phyloP scores from a whole-genome alignment of 2,329 filamentous ascomycete species.

The Didymella arachidicola region DNA sequence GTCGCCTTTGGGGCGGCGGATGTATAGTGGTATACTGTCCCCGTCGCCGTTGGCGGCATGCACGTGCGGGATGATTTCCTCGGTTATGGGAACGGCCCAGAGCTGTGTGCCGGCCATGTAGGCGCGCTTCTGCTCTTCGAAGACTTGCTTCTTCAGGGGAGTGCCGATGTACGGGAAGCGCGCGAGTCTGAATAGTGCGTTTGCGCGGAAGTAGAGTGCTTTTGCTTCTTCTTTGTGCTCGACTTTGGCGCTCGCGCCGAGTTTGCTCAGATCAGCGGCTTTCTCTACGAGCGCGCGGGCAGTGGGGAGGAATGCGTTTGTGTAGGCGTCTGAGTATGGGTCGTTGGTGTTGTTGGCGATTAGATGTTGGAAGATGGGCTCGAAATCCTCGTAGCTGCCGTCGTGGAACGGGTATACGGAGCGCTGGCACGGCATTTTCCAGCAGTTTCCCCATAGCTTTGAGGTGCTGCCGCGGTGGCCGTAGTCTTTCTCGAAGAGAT shows the following conservation, averaged over 20 bases:
- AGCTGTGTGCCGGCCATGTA: slow-evolving; percentile 63
- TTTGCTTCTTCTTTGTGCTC: slow-evolving; percentile 62
- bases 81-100: slow-evolving; percentile 62
- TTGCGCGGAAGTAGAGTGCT: slow-evolving; percentile 71
- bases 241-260: slow-evolving; percentile 36
- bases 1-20: slow-evolving; percentile 61
- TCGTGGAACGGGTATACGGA: slow-evolving; percentile 78
- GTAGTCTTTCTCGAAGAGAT: slow-evolving; percentile 49
- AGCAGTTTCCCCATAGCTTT: slow-evolving; percentile 46
- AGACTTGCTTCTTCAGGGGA: slow-evolving; percentile 64
- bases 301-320: slow-evolving; percentile 65
- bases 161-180: slow-evolving; percentile 68
- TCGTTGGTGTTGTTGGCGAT: slow-evolving; percentile 67
- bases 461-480: slow-evolving; percentile 46
- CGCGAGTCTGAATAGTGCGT: slow-evolving; percentile 74
- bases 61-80: slow-evolving; percentile 67
- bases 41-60: slow-evolving; percentile 62
- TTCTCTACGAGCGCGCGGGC: slow-evolving; percentile 64
- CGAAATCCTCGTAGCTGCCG: slow-evolving; percentile 71
- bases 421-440: slow-evolving; percentile 45
- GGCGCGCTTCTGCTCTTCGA: slow-evolving; percentile 69
- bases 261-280: slow-evolving; percentile 56
- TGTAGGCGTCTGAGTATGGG: slow-evolving; percentile 70
- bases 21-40: slow-evolving; percentile 67
- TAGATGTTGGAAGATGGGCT: slow-evolving; percentile 59